A percentile compares a stretch with the other conserved stretches of the same genome.
These are phyloP conservation scores for Xanthoceras sorbifolium DNA, from an alignment of 345 rosid species.

Conservation along the genomic window DNA sequence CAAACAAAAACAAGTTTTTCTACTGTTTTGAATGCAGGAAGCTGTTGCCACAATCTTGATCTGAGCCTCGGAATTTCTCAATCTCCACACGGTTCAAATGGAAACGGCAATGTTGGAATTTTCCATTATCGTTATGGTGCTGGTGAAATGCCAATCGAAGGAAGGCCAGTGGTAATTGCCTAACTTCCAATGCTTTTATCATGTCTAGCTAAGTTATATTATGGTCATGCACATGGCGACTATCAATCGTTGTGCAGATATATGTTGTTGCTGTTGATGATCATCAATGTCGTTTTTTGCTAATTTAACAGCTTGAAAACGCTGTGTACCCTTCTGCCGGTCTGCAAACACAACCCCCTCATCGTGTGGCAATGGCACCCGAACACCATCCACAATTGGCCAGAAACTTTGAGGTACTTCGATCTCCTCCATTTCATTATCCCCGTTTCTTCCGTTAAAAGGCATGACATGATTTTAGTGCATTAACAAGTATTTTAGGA, in stretches of 20 bases:
- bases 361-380: conserved; percentile 10
- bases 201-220: not conserved
- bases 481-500: no score
- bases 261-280: not conserved
- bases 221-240: no score
- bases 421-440: not conserved
- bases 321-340: conserved; percentile 23
- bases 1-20: not conserved
- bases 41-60: conserved; percentile 45
- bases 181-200: not conserved
- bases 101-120: conserved; percentile 15
- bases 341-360: conserved; percentile 12
- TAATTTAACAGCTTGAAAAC: conserved; percentile 32
- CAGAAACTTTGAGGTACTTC: conserved; percentile 41
- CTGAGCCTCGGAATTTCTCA: conserved; percentile 57
- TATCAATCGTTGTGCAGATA: no score
- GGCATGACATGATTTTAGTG: no score
- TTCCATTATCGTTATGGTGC: conserved; percentile 18
- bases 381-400: conserved; percentile 32
- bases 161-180: conserved; percentile 27
- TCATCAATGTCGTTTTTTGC: not conserved
- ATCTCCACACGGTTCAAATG: conserved; percentile 26
- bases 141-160: conserved; percentile 22
- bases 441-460: no score
- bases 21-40: conserved; percentile 30